Percentiles rank a stretch among this genome's conserved stretches.
phyloP scores from a whole-genome alignment of 305 asterid genomes.

The Rubia balearica region DNA sequence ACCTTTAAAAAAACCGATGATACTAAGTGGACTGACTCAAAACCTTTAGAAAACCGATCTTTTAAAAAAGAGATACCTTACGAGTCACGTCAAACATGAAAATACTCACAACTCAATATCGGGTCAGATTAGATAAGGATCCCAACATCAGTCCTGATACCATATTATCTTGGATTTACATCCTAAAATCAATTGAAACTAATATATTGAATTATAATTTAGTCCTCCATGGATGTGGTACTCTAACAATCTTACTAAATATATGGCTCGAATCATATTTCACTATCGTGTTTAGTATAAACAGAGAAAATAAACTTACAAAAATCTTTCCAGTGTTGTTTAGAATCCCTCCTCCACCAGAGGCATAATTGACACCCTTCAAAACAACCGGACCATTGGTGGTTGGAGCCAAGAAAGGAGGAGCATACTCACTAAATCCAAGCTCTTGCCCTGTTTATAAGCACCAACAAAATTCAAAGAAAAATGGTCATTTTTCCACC shows the following conservation, averaged over 20 bases:
- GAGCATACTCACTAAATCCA: constrained; percentile 41
- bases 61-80: no score
- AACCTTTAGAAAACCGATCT: no score
- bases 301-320: constrained; percentile 29
- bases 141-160: no score
- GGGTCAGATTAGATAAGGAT: no score
- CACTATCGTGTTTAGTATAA: background rate
- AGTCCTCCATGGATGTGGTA: no score
- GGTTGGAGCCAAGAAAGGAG: constrained; percentile 55
- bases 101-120: no score
- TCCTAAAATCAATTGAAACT: no score
- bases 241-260: background rate
- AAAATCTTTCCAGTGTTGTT: constrained; percentile 56
- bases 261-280: background rate
- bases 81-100: no score
- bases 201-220: no score
- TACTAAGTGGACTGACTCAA: no score
- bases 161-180: no score
- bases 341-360: constrained; percentile 74
- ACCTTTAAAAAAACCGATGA: no score
- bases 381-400: constrained; percentile 38
- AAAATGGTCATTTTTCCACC: background rate
- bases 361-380: constrained; percentile 70
- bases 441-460: constrained; percentile 39
- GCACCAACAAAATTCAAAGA: background rate